Conservation (phyloP, 2,329 filamentous ascomycete species). For the Leptographium lundbergii region DNA sequence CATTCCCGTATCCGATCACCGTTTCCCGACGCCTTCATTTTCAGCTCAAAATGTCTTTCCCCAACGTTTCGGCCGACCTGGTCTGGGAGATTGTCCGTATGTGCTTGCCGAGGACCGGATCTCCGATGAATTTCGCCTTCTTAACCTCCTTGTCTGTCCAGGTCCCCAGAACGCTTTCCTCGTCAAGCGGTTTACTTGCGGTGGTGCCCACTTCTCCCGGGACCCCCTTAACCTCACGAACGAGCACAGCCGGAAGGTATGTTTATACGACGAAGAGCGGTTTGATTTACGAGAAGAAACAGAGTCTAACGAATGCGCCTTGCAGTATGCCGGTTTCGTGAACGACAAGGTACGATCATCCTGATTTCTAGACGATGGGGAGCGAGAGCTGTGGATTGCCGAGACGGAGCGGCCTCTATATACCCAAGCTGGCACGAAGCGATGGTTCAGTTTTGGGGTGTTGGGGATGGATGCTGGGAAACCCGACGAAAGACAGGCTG, state of each 20-base stretch:
- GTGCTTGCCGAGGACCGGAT: constrained; percentile 27
- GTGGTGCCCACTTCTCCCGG: constrained; percentile 80
- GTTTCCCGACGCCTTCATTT: background rate
- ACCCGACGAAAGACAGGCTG: background rate
- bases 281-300: background rate
- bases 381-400: background rate
- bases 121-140: background rate
- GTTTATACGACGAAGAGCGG: background rate
- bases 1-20: background rate
- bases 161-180: constrained; percentile 83
- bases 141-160: constrained; percentile 23
- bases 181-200: constrained; percentile 72
- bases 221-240: constrained; percentile 91
- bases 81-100: constrained; percentile 92
- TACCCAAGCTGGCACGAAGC: background rate
- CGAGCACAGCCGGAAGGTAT: constrained; percentile 81
- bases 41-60: constrained; percentile 33
- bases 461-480: background rate
- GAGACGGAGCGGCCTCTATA: background rate
- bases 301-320: constrained; percentile 1
- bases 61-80: constrained; percentile 79
- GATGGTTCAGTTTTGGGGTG: background rate
- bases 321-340: constrained; percentile 78
- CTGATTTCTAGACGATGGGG: background rate
- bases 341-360: constrained; percentile 69